Conservation (phyloP, 306 rosid species). For the Cucumis melo region DNA sequence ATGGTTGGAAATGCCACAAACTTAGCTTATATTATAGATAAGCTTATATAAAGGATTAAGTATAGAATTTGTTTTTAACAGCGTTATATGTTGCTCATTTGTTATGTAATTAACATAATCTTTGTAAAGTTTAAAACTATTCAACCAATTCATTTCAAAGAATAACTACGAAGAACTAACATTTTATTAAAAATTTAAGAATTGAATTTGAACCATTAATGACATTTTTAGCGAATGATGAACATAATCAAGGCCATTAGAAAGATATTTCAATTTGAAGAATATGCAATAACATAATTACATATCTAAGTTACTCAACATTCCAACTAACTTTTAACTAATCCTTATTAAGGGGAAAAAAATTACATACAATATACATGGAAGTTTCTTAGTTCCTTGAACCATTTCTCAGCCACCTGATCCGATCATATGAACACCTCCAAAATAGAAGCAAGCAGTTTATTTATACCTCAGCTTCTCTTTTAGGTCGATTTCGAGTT, state of each 20-base stretch:
- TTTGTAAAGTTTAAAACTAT: too few species aligned
- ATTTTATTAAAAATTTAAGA: too few species aligned
- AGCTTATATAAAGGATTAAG: too few species aligned
- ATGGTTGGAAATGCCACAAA: background rate
- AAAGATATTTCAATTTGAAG: background rate
- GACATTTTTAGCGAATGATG: too few species aligned
- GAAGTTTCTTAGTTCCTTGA: background rate
- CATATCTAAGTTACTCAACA: background rate
- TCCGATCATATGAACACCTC: background rate
- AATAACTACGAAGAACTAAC: too few species aligned
- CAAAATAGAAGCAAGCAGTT: background rate
- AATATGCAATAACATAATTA: background rate
- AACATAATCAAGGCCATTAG: too few species aligned
- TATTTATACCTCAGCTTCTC: conserved; percentile 26
- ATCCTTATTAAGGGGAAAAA: background rate
- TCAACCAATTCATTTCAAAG: too few species aligned
- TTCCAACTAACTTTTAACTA: background rate
- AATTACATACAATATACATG: background rate
- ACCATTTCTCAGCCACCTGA: background rate
- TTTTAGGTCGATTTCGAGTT: conserved; percentile 71
- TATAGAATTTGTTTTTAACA: too few species aligned
- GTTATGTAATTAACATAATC: too few species aligned
- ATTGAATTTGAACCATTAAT: too few species aligned
- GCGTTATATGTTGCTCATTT: too few species aligned
- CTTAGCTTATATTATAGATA: too few species aligned